phyloP scores from a whole-genome alignment of 352 stramenopile genomes.

The Globisporangium recalcitrans region DNA sequence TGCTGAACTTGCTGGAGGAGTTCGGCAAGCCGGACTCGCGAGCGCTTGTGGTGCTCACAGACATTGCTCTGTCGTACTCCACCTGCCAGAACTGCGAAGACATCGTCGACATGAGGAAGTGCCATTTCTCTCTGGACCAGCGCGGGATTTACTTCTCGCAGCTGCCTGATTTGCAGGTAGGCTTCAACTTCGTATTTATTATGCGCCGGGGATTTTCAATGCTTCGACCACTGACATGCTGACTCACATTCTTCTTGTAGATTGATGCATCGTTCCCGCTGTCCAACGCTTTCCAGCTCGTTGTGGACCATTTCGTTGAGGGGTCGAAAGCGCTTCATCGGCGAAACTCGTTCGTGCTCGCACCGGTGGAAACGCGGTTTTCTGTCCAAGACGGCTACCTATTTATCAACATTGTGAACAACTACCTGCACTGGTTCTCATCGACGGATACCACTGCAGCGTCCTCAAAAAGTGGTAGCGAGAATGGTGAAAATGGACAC shows the following conservation, averaged over 20 bases:
- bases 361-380: slow-evolving; percentile 78
- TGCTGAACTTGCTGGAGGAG: slow-evolving; percentile 81
- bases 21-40: slow-evolving; percentile 63
- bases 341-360: slow-evolving; percentile 76
- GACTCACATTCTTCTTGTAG: slow-evolving; percentile 20
- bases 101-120: slow-evolving; percentile 65
- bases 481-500: slow-evolving; percentile 9
- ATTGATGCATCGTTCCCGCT: slow-evolving; percentile 83
- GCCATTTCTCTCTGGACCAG: slow-evolving; percentile 75
- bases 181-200: background rate
- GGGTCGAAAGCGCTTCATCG: slow-evolving; percentile 40
- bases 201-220: background rate
- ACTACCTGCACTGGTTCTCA: slow-evolving; percentile 65
- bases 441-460: slow-evolving; percentile 11
- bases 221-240: background rate
- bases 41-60: slow-evolving; percentile 69
- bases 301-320: slow-evolving; percentile 81
- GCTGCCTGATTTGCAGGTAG: slow-evolving; percentile 76
- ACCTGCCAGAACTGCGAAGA: slow-evolving; percentile 54
- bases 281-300: slow-evolving; percentile 75
- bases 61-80: slow-evolving; percentile 59
- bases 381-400: slow-evolving; percentile 83
- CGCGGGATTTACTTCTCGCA: slow-evolving; percentile 83
- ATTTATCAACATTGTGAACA: slow-evolving; percentile 83
- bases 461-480: background rate